phyloP scores from a whole-genome alignment of 2,329 filamentous ascomycete genomes.

The Xylaria sp. region DNA sequence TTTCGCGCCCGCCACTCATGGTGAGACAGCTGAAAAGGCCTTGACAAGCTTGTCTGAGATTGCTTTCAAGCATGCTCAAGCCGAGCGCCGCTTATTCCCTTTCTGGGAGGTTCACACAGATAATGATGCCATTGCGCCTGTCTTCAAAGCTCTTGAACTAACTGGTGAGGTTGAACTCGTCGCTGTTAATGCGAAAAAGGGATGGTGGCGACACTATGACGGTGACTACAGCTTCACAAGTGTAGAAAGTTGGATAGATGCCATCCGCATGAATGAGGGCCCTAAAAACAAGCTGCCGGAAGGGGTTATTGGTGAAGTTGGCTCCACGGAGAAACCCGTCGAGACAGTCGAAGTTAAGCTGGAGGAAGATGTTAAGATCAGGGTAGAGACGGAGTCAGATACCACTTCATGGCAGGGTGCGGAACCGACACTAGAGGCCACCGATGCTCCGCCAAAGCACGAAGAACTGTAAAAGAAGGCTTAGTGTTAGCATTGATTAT shows the following conservation, averaged over 20 bases:
- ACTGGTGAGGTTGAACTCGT: conserved; percentile 70
- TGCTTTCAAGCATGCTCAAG: conserved; percentile 73
- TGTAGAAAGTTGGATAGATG: conserved; percentile 87
- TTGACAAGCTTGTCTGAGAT: conserved; percentile 73
- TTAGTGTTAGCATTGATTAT: conserved; percentile 20
- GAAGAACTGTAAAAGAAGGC: conserved; percentile 54
- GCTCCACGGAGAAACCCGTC: conserved; percentile 47
- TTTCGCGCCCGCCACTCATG: conserved; percentile 63
- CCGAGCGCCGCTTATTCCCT: conserved; percentile 75
- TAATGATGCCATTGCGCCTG: conserved; percentile 59
- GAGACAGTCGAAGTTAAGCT: conserved; percentile 52
- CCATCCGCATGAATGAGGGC: conserved; percentile 88
- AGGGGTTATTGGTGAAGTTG: conserved; percentile 56
- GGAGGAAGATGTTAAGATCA: conserved; percentile 43
- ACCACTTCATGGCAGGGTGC: conserved; percentile 41
- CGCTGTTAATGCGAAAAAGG: conserved; percentile 81
- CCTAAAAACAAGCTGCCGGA: conserved; percentile 76
- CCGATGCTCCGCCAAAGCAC: conserved; percentile 44
- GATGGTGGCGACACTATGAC: conserved; percentile 82
- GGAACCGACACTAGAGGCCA: conserved; percentile 45
- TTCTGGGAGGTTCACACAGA: conserved; percentile 75
- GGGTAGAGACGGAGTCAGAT: conserved; percentile 38
- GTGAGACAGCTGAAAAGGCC: conserved; percentile 60
- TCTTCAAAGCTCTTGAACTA: conserved; percentile 69
- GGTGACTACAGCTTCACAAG: conserved; percentile 63